Percentiles rank a stretch among this genome's conserved stretches.
Evolutionary conservation across 495 filamentous ascomycete genomes (phyloP).

Genomic region (Podospora tetraspora): DNA sequence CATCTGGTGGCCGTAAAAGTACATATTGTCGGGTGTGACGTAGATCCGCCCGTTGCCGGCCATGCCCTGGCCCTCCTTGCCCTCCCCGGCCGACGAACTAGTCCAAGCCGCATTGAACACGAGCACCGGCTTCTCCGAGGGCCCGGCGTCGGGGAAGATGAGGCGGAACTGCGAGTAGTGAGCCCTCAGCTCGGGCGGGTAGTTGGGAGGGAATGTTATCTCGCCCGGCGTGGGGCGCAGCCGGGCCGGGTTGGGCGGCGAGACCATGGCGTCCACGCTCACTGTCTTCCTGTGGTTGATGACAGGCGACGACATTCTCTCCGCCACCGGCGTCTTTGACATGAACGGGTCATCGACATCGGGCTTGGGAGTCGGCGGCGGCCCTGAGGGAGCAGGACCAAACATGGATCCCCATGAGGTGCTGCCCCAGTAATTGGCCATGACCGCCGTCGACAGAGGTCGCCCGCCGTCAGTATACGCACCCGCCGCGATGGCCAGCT

Average conservation of each 20-base stretch:
- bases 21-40: constrained; percentile 77
- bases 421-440: constrained; percentile 91
- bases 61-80: constrained; percentile 34
- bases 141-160: constrained; percentile 74
- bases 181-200: constrained; percentile 73
- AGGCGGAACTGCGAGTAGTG: constrained; percentile 93
- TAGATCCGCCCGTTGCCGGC: constrained; percentile 71
- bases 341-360: constrained; percentile 51
- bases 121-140: constrained; percentile 71
- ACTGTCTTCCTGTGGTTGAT: constrained; percentile 70
- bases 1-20: constrained; percentile 92
- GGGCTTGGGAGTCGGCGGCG: constrained; percentile 17
- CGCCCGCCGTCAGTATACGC: constrained; percentile 61
- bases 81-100: constrained; percentile 35
- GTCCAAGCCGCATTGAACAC: constrained; percentile 54
- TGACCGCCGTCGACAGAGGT: constrained; percentile 71
- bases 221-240: constrained; percentile 43
- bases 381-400: constrained; percentile 34
- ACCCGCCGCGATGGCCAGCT: constrained; percentile 74
- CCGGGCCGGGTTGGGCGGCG: constrained; percentile 23
- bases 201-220: constrained; percentile 69
- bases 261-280: constrained; percentile 62
- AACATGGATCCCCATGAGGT: constrained; percentile 77
- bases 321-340: constrained; percentile 34
- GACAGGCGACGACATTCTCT: constrained; percentile 20